Evolutionary conservation across 176 grass and related monocot genomes (phyloP).

Genomic region (Elymus sibiricus): DNA sequence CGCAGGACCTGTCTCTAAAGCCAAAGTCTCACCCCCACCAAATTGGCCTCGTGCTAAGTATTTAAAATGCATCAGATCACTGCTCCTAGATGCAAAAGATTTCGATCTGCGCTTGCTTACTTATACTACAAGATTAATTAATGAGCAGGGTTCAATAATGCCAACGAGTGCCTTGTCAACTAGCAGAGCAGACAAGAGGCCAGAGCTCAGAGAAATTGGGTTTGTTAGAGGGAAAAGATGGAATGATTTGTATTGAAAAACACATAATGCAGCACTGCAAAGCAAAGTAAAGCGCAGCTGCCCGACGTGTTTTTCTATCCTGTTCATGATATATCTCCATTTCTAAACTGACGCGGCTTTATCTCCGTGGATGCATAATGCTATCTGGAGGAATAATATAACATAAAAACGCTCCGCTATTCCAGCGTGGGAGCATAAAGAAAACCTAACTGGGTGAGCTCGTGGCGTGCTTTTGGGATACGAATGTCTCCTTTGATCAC

Average conservation of each 20-base stretch:
- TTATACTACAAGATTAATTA: background rate
- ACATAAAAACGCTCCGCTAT: slow-evolving; percentile 26
- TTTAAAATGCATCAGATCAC: slow-evolving; percentile 19
- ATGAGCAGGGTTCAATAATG: slow-evolving; percentile 1
- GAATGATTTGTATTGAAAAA: background rate
- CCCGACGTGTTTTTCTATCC: background rate
- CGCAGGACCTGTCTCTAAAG: background rate
- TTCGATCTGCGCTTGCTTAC: background rate
- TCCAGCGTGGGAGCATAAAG: slow-evolving; percentile 15
- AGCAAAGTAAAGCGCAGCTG: slow-evolving; percentile 9
- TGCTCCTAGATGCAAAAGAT: slow-evolving; percentile 13
- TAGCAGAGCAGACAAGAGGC: background rate
- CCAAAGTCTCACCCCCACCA: background rate
- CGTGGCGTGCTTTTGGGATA: slow-evolving; percentile 12
- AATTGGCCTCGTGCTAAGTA: background rate
- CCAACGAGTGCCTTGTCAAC: slow-evolving; percentile 32
- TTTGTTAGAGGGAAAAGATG: slow-evolving; percentile 15
- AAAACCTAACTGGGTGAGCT: background rate
- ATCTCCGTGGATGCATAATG: background rate
- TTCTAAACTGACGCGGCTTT: background rate
- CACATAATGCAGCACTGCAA: slow-evolving; percentile 22
- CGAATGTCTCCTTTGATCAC: slow-evolving; percentile 24
- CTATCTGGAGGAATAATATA: background rate
- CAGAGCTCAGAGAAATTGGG: background rate
- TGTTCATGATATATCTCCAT: background rate